phyloP scores from a whole-genome alignment of 2,329 filamentous ascomycete genomes.

The Malbranchea cinnamomea region DNA sequence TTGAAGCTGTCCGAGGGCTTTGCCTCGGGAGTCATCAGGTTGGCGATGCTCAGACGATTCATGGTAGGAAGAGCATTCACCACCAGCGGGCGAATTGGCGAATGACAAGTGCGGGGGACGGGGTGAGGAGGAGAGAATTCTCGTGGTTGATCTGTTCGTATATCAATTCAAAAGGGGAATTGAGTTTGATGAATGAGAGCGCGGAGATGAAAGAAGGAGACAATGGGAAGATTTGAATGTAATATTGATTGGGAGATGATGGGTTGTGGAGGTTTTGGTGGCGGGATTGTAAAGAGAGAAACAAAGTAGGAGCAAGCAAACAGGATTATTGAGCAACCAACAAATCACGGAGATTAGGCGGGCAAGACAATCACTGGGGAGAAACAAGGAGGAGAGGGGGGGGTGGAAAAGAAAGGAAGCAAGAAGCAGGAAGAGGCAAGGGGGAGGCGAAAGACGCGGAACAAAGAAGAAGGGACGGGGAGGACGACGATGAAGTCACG shows the following conservation, averaged over 20 bases:
- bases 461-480: slow-evolving; percentile 1
- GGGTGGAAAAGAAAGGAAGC: slow-evolving; percentile 6
- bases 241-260: slow-evolving; percentile 1
- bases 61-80: slow-evolving; percentile 20
- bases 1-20: slow-evolving; percentile 37
- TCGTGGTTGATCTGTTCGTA: background rate
- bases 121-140: background rate
- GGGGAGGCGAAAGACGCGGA: background rate
- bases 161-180: background rate
- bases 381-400: slow-evolving; percentile 3
- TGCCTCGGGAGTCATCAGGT: slow-evolving; percentile 31
- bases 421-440: background rate
- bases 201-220: background rate
- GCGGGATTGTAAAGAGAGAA: slow-evolving; percentile 2
- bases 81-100: background rate
- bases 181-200: background rate
- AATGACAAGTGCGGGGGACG: background rate
- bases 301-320: slow-evolving; percentile 1
- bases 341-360: slow-evolving; percentile 1
- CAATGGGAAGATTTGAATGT: background rate
- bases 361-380: slow-evolving; percentile 2
- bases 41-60: slow-evolving; percentile 29
- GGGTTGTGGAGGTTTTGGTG: slow-evolving; percentile 1
- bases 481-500: slow-evolving; percentile 1
- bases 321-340: background rate